Evolutionary conservation across 2,329 filamentous ascomycete species (phyloP), one percentile per base, ranked within the genome.

Genomic region (Colletotrichum limetticola): DNA sequence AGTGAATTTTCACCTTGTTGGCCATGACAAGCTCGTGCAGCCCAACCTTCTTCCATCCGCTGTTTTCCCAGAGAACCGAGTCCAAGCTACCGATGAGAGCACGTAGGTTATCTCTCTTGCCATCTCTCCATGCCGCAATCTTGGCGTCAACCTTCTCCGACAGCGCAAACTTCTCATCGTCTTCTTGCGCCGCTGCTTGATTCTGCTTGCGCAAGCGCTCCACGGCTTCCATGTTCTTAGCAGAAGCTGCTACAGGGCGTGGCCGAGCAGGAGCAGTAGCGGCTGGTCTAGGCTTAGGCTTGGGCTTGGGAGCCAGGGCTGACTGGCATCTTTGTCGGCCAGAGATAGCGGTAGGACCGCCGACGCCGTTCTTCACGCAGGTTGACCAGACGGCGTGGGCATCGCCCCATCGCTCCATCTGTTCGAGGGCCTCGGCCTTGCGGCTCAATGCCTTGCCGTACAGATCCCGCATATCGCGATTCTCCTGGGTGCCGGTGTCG

Each of bases 11-110:
- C 82, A 98, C 97, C 87, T 96, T 98, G 77, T 94, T 95, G 42
- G 95, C 92, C 88, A 98, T 90, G 65, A 99, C 93, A 77, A 99
- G 83, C 85, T 99, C 97, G 76, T 95, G 93, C 91, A 99, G 91
- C 37, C 95, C 95, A 69, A 98, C 92, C 86, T 97, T 98, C 86
- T 98, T 98, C 97, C 97, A 99, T 4, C 95, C 95, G 75, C 95
- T 94, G 55, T 92, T 92, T 75, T 94, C 92, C 97, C 97, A 99
- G 32, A 99, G 87, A 32, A 99, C 95, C 52, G 88, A 90, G 79
- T 99, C 96, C 77, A 99, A 82, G 78, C 95, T 97, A 3, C 93
- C 94, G 49, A 99, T 84, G 62, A 99, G 85, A 0, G 96, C 97
- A 7, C 97, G 91, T 59, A 99, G 83, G 81, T 99, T 99, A 75